Percentiles rank a stretch among this genome's conserved stretches.
Evolutionary conservation across 2,329 filamentous ascomycete genomes (phyloP).

Genomic region (Falciphora oryzae): DNA sequence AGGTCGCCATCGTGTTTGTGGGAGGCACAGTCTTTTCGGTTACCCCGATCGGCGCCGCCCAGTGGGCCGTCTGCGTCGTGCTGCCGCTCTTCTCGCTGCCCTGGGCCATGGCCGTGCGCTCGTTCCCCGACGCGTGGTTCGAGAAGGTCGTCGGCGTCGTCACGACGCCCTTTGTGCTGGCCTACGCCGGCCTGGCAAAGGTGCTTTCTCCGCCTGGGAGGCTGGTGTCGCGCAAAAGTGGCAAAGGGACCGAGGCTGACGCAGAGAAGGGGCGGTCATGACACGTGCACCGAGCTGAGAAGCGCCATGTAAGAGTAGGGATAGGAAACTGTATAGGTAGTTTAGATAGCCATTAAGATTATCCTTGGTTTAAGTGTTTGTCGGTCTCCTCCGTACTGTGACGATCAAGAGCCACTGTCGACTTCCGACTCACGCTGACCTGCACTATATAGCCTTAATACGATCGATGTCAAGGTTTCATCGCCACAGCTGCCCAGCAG

Average conservation of each 20-base stretch:
- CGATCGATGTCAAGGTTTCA: too few species aligned
- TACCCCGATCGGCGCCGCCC: slow-evolving; percentile 7
- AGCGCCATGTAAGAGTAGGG: too few species aligned
- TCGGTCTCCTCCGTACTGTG: too few species aligned
- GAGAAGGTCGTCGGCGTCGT: slow-evolving; percentile 24
- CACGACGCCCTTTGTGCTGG: slow-evolving; percentile 23
- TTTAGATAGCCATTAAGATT: too few species aligned
- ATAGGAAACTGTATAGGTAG: too few species aligned
- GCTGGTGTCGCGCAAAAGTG: neutral
- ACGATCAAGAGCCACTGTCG: too few species aligned
- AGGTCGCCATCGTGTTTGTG: slow-evolving; percentile 10
- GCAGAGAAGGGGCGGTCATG: slow-evolving; percentile 3
- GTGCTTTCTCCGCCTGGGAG: slow-evolving; percentile 10
- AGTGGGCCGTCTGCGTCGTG: slow-evolving; percentile 15
- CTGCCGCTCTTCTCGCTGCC: slow-evolving; percentile 37
- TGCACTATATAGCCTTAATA: too few species aligned
- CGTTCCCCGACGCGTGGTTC: slow-evolving; percentile 42
- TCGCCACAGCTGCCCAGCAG: too few species aligned
- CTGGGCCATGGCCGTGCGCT: slow-evolving; percentile 41
- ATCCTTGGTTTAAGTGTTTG: too few species aligned
- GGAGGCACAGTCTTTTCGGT: slow-evolving; percentile 14
- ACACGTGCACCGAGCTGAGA: neutral
- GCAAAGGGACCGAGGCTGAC: neutral
- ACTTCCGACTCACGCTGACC: too few species aligned
- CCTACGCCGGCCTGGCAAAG: slow-evolving; percentile 19